phyloP scores from a whole-genome alignment of 805 yeast species.

The Zygosaccharomyces rouxii region DNA sequence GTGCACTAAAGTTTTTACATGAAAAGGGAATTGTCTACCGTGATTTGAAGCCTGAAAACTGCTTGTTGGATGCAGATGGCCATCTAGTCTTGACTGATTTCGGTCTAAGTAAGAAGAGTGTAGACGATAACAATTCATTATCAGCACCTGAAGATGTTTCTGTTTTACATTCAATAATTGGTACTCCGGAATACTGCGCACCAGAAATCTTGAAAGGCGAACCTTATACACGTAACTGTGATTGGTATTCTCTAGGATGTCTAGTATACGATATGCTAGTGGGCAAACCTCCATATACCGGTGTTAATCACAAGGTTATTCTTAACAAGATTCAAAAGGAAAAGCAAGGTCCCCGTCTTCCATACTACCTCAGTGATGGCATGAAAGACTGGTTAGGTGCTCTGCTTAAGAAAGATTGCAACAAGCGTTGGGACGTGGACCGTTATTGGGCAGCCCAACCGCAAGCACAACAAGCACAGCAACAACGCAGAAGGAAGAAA shows the following conservation, averaged over 20 bases:
- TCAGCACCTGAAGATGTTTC: conserved; percentile 22
- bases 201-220: conserved; percentile 82
- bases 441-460: conserved; percentile 41
- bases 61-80: conserved; percentile 70
- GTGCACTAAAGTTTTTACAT: conserved; percentile 74
- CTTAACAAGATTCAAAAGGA: conserved; percentile 71
- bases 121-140: conserved; percentile 2
- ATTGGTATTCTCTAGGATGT: conserved; percentile 91
- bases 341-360: conserved; percentile 49
- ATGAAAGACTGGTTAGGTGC: conserved; percentile 71
- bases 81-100: conserved; percentile 78
- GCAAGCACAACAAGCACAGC: conserved; percentile 4
- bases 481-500: conserved; percentile 25
- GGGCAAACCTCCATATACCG: conserved; percentile 87
- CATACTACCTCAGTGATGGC: conserved; percentile 71
- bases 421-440: conserved; percentile 59
- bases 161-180: conserved; percentile 39
- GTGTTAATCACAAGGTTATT: conserved; percentile 69
- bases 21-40: conserved; percentile 78
- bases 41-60: conserved; percentile 87
- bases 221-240: conserved; percentile 73
- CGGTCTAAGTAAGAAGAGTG: conserved; percentile 57
- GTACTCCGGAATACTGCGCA: conserved; percentile 58
- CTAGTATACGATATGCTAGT: conserved; percentile 74
- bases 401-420: conserved; percentile 64